Base-by-base conservation (phyloP, 345 rosid genomes). In the Xanthoceras sorbifolium region DNA sequence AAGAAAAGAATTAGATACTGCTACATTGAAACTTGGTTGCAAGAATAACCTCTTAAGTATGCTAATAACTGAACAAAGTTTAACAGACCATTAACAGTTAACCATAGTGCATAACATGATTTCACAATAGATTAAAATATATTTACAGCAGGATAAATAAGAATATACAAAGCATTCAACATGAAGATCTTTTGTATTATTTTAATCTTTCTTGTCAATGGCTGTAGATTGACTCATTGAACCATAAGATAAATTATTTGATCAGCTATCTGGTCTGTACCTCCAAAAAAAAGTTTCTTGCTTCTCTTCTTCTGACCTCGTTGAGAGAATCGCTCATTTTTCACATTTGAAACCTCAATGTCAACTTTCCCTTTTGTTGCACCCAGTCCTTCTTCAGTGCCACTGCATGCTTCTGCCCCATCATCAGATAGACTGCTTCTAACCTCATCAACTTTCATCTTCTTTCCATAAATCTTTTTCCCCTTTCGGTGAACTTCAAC, bases 321-420 rank as follows among this genome's bases (percentile, higher is more conserved):
- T 46, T 67, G 84, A 77, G 82, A 79, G 72, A 71, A 71, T 26
- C 71, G 84, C 80, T 77, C 83, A 72, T 46, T 64, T 78, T 88
- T 89, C 66, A 71, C 85, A 83, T 81, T 85, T 50, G 88, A 81
- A 79, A 82, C 71, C 76, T 83, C 92, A 73, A 25, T 71, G 55
- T 76, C 84, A 67, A 64, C 81, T 64, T 92, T 89, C 67, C 86
- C 84, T 80, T 81, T 86, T 14, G 59, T 75, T 71, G 81, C 76
- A 79, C 75, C 78, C 40, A 85, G 76, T 77, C 93, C 97, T 91
- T 89, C 90, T 79, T 89, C 93, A 68, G 96, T 91, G 72, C 94
- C 97, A 59, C 97, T 97, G 82, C 94, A 88, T 44, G 95, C 95
- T 85, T 87, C 98, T 64, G 87, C 90, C 61, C 86, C 86, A 71